Base-by-base conservation (phyloP, 2,329 filamentous ascomycete genomes). In the Phialemonium atrogriseum region DNA sequence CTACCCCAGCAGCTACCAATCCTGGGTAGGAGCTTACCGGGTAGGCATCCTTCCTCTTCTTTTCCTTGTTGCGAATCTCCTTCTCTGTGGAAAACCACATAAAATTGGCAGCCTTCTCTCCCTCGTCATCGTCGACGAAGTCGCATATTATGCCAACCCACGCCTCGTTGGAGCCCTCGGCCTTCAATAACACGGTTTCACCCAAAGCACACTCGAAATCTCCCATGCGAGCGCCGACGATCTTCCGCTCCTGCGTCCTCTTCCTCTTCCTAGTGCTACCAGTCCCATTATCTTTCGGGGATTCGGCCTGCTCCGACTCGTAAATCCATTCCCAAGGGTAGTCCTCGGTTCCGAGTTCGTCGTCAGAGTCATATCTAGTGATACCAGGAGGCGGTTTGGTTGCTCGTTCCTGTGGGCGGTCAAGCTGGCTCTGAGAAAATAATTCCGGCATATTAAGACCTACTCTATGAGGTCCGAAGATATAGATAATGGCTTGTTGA, bases 21-120 rank as follows among this genome's bases (percentile, higher is more conserved):
- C n/a, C 13, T 2, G 20, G 19, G 21, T 24, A 4, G 27, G 6
- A 15, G 46, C 60, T 36, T 62, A 83, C 77, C 50, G 74, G 74
- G 32, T 93, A 56, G 37, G 76, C 85, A 57, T 98, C 91, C 10
- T 65, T 70, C 48, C 86, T 70, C 60, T 91, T 94, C 59, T 84
- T 89, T 36, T 77, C 73, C 51, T 80, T 82, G 47, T 84, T 91
- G 17, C 80, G 75, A 38, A 95, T 85, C 58, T 96, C 89, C 48
- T 82, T 84, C 47, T 94, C 84, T 0, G 84, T 86, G 1, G 84
- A 87, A 52, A 98, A 95, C 91, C 91, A 98, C 70, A 95, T 80
- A 50, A 98, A 91, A 40, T 81, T 83, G 34, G 84, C 89, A 16
- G 80, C 77, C 65, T 86, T 95, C 25, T 82, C 73, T 4, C 77